Base-by-base conservation (phyloP, 306 rosid species). In the Luffa aegyptiaca region DNA sequence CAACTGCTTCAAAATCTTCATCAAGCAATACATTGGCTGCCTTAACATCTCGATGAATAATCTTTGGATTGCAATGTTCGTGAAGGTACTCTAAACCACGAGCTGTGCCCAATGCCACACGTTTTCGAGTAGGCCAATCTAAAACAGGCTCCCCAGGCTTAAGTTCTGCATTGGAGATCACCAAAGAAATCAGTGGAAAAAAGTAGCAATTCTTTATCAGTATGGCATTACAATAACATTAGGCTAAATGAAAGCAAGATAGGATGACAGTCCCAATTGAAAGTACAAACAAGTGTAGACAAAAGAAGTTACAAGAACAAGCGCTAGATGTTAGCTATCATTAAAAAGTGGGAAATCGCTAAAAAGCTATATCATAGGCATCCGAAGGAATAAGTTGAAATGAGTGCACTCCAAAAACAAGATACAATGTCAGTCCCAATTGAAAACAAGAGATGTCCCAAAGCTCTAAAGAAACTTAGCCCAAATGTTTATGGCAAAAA, bases 1-100 rank as follows among this genome's bases (percentile, higher is more conserved):
- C 99, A 81, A 93, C 98, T 70, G 99, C 99, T 86, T 96, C 99
- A 77, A 93, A 96, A 87, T 90, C 96, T 86, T 96, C 97, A 82
- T 96, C 98, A 63, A 96, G 92, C 64, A 96, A 84, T 63, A 96
- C 99, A 86, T 96, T 96, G 57, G 99, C 99, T 11, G 99, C 99
- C 92, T 96, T 96, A 82, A 96, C 99, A 84, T 96, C 99, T 65
- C 99, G 92, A 84, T 96, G 99, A 83, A 96, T 96, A 82, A 96
- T 96, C 86, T 96, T 96, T 26, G 99, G 99, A 83, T 91, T 93
- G 89, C 99, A 96, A 91, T 96, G 99, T 82, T 93, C 96, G 3
- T 96, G 99, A 58, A 96, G 96, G 80, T 96, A 96, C 89, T 96
- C 98, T 63, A 96, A 84, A 55, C 99, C 99, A 55, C 99, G 97